Conservation (phyloP, 345 rosid species). For the Anacardium occidentale region DNA sequence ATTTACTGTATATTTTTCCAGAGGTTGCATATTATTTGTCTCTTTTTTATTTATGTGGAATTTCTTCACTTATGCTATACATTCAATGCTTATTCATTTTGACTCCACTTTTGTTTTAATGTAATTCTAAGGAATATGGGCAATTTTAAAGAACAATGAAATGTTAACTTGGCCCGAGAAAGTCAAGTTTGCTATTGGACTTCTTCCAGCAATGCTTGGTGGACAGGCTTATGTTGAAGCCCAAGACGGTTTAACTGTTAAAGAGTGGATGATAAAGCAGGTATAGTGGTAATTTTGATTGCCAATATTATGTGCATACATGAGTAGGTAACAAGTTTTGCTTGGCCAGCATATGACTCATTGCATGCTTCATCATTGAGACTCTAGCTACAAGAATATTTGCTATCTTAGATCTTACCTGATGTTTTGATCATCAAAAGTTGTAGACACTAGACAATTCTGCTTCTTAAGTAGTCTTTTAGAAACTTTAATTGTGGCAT, state of each 20-base stretch:
- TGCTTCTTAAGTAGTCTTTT: neutral
- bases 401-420: neutral
- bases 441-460: neutral
- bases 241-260: conserved; percentile 80
- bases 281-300: conserved; percentile 28
- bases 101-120: conserved; percentile 6
- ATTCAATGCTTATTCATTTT: neutral
- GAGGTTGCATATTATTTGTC: neutral
- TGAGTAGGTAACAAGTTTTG: neutral
- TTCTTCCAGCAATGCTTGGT: conserved; percentile 89
- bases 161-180: conserved; percentile 99
- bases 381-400: neutral
- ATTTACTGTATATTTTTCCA: no score
- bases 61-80: neutral
- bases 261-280: conserved; percentile 92
- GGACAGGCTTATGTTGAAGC: conserved; percentile 95
- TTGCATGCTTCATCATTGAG: neutral
- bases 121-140: conserved; percentile 67
- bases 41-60: conserved; percentile 6
- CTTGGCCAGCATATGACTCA: neutral
- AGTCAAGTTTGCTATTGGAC: conserved; percentile 92
- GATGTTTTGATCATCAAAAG: conserved; percentile 5
- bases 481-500: neutral
- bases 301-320: neutral
- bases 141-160: conserved; percentile 83